phyloP scores from a whole-genome alignment of 2,329 filamentous ascomycete genomes.

The Clarireedia sp. region DNA sequence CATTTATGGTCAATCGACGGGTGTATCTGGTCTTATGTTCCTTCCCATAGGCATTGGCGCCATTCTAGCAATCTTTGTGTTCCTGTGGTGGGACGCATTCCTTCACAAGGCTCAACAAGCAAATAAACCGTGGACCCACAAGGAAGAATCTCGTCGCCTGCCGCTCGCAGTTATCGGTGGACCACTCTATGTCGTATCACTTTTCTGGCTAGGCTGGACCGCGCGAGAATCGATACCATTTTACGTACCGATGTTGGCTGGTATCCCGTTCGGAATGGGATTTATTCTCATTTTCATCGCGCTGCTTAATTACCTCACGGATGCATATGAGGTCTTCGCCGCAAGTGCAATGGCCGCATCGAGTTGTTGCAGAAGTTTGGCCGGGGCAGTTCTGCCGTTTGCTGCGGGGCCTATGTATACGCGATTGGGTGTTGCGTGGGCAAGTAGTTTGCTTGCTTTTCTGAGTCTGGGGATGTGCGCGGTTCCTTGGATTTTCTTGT shows the following conservation, averaged over 20 bases:
- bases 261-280: constrained; percentile 45
- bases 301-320: constrained; percentile 51
- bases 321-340: constrained; percentile 50
- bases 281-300: constrained; percentile 51
- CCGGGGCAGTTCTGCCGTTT: constrained; percentile 40
- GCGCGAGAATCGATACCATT: constrained; percentile 43
- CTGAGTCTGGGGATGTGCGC: constrained; percentile 40
- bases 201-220: constrained; percentile 55
- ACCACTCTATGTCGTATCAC: constrained; percentile 37
- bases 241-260: constrained; percentile 48
- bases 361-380: constrained; percentile 31
- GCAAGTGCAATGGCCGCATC: constrained; percentile 45
- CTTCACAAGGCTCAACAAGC: constrained; percentile 41
- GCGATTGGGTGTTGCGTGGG: constrained; percentile 37
- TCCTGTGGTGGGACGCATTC: constrained; percentile 44
- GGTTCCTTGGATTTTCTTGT: constrained; percentile 44
- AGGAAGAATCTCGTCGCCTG: constrained; percentile 41
- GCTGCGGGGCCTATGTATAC: constrained; percentile 39
- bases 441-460: constrained; percentile 42
- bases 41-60: constrained; percentile 45
- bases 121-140: constrained; percentile 41
- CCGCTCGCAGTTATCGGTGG: constrained; percentile 41
- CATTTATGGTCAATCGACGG: constrained; percentile 51
- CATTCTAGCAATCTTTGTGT: constrained; percentile 41
- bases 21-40: constrained; percentile 52